Evolutionary conservation across 2,329 filamentous ascomycete genomes (phyloP).

Genomic region (Nemania sp.): DNA sequence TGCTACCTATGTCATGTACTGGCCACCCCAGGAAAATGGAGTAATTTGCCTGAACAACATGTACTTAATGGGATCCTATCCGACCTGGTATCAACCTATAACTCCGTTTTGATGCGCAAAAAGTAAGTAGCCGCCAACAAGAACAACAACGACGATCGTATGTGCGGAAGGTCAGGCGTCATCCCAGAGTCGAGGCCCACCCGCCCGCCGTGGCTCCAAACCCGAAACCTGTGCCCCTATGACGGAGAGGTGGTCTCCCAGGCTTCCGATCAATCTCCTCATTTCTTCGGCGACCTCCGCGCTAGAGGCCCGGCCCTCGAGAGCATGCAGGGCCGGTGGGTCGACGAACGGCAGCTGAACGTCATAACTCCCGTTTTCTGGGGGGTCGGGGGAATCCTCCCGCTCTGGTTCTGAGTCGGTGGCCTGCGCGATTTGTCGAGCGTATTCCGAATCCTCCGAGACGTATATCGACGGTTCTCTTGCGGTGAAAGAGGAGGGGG

Average conservation of each 20-base stretch:
- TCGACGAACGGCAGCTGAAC: slow-evolving; percentile 45
- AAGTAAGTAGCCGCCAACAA: neutral
- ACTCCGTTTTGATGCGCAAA: slow-evolving; percentile 5
- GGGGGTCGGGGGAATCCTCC: slow-evolving; percentile 3
- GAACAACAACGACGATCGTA: neutral
- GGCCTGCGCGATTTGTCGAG: slow-evolving; percentile 35
- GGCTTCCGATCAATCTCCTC: slow-evolving; percentile 54
- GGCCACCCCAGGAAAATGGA: neutral
- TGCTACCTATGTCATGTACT: too few relatives aligned
- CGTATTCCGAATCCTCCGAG: slow-evolving; percentile 60
- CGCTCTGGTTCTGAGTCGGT: slow-evolving; percentile 20
- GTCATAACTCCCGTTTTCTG: slow-evolving; percentile 13
- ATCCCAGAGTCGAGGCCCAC: slow-evolving; percentile 18
- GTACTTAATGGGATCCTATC: neutral
- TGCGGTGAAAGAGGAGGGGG: slow-evolving; percentile 43
- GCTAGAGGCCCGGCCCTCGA: slow-evolving; percentile 58
- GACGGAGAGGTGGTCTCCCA: slow-evolving; percentile 53
- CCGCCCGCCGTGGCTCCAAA: slow-evolving; percentile 42
- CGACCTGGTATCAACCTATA: slow-evolving; percentile 20
- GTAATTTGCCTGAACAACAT: neutral
- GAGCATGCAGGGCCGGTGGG: slow-evolving; percentile 55
- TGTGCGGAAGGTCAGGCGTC: neutral
- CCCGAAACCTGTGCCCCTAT: slow-evolving; percentile 51
- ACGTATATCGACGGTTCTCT: slow-evolving; percentile 65
- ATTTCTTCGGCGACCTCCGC: slow-evolving; percentile 58